These are phyloP conservation scores for Reticulascus tulasneorum DNA, from an alignment of 2,329 filamentous ascomycete genomes.

Conservation along the genomic window DNA sequence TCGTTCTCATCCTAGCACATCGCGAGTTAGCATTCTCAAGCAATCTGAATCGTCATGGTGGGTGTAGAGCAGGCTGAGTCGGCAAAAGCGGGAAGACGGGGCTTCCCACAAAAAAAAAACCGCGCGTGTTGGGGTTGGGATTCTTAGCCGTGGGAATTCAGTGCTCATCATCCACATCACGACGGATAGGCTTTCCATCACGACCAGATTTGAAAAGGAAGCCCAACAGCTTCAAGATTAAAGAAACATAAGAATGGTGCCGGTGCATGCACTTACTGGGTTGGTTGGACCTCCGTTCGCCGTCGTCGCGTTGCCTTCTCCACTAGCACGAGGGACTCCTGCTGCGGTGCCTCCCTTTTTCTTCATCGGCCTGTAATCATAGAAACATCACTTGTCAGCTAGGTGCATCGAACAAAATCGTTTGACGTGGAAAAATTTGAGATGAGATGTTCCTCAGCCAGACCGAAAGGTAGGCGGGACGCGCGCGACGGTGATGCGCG, in stretches of 20 bases:
- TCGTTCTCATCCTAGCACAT: slow-evolving; percentile 66
- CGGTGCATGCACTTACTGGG: slow-evolving; percentile 48
- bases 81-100: slow-evolving; percentile 23
- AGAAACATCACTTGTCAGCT: slow-evolving; percentile 21
- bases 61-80: slow-evolving; percentile 13
- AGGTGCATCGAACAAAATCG: slow-evolving; percentile 10
- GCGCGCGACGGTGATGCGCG: slow-evolving; percentile 8
- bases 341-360: slow-evolving; percentile 67
- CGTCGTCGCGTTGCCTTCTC: slow-evolving; percentile 60
- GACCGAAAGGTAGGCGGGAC: slow-evolving; percentile 9
- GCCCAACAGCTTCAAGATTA: too few species aligned
- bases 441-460: slow-evolving; percentile 4
- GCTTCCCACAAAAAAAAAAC: slow-evolving; percentile 21
- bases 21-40: slow-evolving; percentile 27
- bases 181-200: too few species aligned
- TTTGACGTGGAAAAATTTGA: not conserved
- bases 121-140: slow-evolving; percentile 15
- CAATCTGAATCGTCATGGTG: slow-evolving; percentile 5
- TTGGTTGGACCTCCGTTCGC: slow-evolving; percentile 50
- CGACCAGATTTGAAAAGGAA: too few species aligned
- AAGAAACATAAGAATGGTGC: too few species aligned
- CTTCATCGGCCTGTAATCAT: slow-evolving; percentile 62
- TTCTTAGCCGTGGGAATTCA: slow-evolving; percentile 11
- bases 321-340: slow-evolving; percentile 62
- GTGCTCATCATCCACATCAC: too few species aligned